Base-by-base conservation (phyloP, 768 basidiomycete genomes). In the Rhodotorula babjevae region DNA sequence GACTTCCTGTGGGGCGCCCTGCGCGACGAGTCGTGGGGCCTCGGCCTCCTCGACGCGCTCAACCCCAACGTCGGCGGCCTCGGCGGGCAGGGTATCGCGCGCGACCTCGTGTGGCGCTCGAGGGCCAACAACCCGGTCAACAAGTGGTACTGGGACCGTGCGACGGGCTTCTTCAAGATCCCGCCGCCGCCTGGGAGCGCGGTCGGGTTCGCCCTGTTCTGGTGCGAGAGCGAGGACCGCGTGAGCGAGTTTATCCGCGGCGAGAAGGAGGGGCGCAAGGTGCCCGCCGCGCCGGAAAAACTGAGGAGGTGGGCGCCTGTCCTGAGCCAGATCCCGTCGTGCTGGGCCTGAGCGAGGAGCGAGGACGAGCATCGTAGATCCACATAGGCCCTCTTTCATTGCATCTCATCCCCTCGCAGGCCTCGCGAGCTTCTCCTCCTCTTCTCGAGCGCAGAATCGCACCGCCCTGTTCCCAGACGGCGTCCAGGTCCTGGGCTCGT, bases 1-100 rank as follows among this genome's bases (percentile, higher is more conserved):
- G 96, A 99, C 83, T 99, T 99, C 83, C 84, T 99, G 50, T 99
- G 96, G 96, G 95, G 97, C 56, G 94, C 94, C 25, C 83, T 99
- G 62, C 93, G 98, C 77, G 96, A 99, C 81, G 96, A 99, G 82
- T 92, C 96, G 16, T 99, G 95, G 78, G 96, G 96, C 31, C 87
- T 97, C 27, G 96, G 96, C 1, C 87, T 94, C 63, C 88, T 90
- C 16, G 94, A 90, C 82, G 91, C 96, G 55, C 89, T 90, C 69
- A 99, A 99, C 81, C 91, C 93, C 44, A 95, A 95, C 71, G 91
- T 81, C 29, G 84, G 96, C 2, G 95, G 96, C 23, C 89, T 91
- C 78, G 87, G 89, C 65, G 96, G 95, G 46, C 84, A 86, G 68
- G 94, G 95, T 40, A 87, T 90, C 80, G 93, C 94, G n/a, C 85